phyloP scores from a whole-genome alignment of 805 yeast species.

The Candida glaebosa region DNA sequence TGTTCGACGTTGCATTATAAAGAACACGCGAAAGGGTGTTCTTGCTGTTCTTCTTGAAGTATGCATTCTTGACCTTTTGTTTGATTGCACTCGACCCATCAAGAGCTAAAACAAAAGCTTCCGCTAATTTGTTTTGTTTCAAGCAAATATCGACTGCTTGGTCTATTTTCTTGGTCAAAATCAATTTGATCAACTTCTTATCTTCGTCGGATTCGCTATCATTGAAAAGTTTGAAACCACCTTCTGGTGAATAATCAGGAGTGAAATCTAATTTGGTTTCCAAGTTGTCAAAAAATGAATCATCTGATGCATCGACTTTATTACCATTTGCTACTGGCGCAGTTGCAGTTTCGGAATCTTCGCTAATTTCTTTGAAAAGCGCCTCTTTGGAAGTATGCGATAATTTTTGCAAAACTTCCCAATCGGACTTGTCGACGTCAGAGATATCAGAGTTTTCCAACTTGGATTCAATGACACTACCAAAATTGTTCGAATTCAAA shows the following conservation, averaged over 20 bases:
- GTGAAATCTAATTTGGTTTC: conserved; percentile 4
- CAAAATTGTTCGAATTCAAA: conserved; percentile 51
- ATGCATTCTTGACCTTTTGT: conserved; percentile 66
- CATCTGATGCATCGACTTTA: conserved; percentile 14
- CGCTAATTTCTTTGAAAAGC: conserved; percentile 34
- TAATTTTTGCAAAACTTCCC: conserved; percentile 58
- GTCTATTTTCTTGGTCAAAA: conserved; percentile 60
- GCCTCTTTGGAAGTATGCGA: conserved; percentile 48
- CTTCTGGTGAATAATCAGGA: conserved; percentile 45
- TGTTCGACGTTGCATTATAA: conserved; percentile 55
- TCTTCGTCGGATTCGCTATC: conserved; percentile 39
- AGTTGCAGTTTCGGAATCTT: conserved; percentile 6
- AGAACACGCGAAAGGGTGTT: conserved; percentile 70
- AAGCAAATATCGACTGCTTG: conserved; percentile 69
- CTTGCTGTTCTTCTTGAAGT: conserved; percentile 54
- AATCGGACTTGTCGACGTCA: conserved; percentile 51
- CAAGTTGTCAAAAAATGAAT: conserved; percentile 37
- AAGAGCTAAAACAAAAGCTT: conserved; percentile 79
- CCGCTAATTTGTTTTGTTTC: conserved; percentile 58
- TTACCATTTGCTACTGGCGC: conserved; percentile 9
- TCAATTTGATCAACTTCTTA: conserved; percentile 29
- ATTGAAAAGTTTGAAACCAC: conserved; percentile 44
- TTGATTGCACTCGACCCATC: conserved; percentile 59
- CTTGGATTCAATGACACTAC: conserved; percentile 53
- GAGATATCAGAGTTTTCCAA: conserved; percentile 34